Base-by-base conservation (phyloP, 768 basidiomycete species). In the Phanerochaete carnosa region DNA sequence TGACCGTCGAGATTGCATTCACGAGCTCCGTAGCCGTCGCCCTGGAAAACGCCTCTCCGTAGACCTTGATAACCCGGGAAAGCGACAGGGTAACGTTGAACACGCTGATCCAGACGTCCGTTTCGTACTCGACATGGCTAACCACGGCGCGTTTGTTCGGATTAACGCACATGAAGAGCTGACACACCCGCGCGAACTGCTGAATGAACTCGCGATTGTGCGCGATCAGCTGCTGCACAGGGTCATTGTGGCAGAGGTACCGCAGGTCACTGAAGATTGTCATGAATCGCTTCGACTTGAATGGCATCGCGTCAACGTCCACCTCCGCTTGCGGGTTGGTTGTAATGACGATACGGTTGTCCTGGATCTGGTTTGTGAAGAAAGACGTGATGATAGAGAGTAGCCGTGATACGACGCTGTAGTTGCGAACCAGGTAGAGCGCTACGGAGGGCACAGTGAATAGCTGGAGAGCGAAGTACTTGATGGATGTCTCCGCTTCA, bases 241-340 rank as follows among this genome's bases (percentile, higher is more conserved):
- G 83, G 65, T 85, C 76, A 28, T 90, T 94, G 68, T 91, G 88
- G 69, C 88, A 90, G 29, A 94, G 82, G 65, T 93, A 92, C 9
- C 92, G 84, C 30, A 98, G 80, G 72, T 95, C 93, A 66, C 89
- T 89, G 72, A 98, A 96, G 50, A 98, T 86, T 1, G 93, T 92
- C 88, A 95, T 92, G 76, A 96, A 97, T 9, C 95, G 89, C 72
- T 98, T 98, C 19, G 91, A 93, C 73, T 92, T 90, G 85, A 97
- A 97, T 0, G 92, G 89, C 60, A 86, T 84, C 39, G 86, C 84
- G 51, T 97, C 95, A 43, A 93, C 88, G 61, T 95, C 92, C 56
- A 97, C 72, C 22, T 71, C 69, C 3, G 69, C 67, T 28, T 62
- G 62, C 11, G 66, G 53, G 65, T 70, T 65, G 19, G 74, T 73